These are phyloP conservation scores for Ustilago loliicola DNA, from an alignment of 1,284 basidiomycete genomes.

Conservation along the genomic window DNA sequence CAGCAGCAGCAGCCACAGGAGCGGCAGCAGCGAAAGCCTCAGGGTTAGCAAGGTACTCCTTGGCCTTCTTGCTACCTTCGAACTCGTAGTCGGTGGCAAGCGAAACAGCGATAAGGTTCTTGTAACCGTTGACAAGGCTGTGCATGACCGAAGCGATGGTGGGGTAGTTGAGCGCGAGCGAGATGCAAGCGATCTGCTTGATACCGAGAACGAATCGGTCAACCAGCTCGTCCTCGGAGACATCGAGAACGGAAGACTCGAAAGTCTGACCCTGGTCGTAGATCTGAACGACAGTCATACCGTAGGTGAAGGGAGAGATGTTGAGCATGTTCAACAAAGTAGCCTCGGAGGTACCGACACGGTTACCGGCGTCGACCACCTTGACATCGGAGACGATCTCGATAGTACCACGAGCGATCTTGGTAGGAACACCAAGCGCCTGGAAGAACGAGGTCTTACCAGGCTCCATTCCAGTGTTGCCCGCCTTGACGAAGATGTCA, in stretches of 20 bases:
- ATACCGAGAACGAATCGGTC: conserved; percentile 91
- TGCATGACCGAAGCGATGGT: conserved; percentile 93
- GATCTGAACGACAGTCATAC: conserved; percentile 85
- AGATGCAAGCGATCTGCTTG: conserved; percentile 95
- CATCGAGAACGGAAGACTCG: conserved; percentile 87
- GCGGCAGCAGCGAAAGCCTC: conserved; percentile 91
- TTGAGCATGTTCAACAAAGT: conserved; percentile 99
- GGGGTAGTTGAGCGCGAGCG: conserved; percentile 93
- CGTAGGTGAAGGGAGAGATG: conserved; percentile 88
- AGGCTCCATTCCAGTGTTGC: conserved; percentile 99
- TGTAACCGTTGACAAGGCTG: conserved; percentile 98
- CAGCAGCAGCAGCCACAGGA: conserved; percentile 76
- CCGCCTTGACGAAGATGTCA: conserved; percentile 91
- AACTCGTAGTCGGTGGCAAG: conserved; percentile 95
- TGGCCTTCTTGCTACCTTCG: conserved; percentile 92
- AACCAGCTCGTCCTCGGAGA: conserved; percentile 90
- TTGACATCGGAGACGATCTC: conserved; percentile 98
- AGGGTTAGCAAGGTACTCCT: conserved; percentile 96
- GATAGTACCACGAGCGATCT: conserved; percentile 99
- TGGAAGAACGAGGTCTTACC: conserved; percentile 87
- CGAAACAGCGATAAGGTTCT: conserved; percentile 90
- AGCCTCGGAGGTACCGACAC: conserved; percentile 97
- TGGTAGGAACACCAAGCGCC: conserved; percentile 98
- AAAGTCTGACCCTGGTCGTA: conserved; percentile 74
- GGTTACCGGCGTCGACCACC: conserved; percentile 90